Conservation (phyloP, 2,329 filamentous ascomycete species). For the Botrytis porri region DNA sequence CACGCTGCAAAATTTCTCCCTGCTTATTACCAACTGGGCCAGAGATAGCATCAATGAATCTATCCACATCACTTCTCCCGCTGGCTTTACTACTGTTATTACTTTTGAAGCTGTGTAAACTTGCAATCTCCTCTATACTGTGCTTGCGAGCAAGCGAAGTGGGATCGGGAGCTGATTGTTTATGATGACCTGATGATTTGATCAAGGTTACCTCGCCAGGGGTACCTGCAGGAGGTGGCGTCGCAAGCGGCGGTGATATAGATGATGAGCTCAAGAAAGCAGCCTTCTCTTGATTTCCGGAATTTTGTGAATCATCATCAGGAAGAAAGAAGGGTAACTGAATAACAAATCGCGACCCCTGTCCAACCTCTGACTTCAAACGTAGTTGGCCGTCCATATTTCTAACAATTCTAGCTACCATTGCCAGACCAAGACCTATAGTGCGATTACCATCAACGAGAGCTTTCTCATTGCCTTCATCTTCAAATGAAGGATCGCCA, state of each 20-base stretch:
- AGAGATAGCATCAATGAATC: constrained; percentile 69
- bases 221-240: constrained; percentile 28
- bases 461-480: constrained; percentile 26
- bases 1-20: constrained; percentile 34
- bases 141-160: constrained; percentile 20
- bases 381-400: constrained; percentile 89
- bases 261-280: neutral
- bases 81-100: constrained; percentile 32
- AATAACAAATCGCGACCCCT: constrained; percentile 79
- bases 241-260: constrained; percentile 14
- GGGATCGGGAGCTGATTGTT: neutral
- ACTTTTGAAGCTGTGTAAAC: constrained; percentile 33
- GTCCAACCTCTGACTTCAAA: constrained; percentile 77
- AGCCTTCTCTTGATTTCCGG: constrained; percentile 7
- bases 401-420: constrained; percentile 81
- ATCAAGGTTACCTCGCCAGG: constrained; percentile 62
- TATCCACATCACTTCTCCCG: constrained; percentile 59
- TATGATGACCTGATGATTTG: constrained; percentile 43
- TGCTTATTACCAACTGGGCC: constrained; percentile 51
- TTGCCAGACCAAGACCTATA: constrained; percentile 78
- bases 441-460: constrained; percentile 46
- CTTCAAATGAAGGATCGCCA: constrained; percentile 40
- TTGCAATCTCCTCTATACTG: constrained; percentile 30
- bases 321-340: constrained; percentile 72
- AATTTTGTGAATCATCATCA: constrained; percentile 32